phyloP scores from a whole-genome alignment of 768 basidiomycete species.

The Kwoniella mangroviensis region DNA sequence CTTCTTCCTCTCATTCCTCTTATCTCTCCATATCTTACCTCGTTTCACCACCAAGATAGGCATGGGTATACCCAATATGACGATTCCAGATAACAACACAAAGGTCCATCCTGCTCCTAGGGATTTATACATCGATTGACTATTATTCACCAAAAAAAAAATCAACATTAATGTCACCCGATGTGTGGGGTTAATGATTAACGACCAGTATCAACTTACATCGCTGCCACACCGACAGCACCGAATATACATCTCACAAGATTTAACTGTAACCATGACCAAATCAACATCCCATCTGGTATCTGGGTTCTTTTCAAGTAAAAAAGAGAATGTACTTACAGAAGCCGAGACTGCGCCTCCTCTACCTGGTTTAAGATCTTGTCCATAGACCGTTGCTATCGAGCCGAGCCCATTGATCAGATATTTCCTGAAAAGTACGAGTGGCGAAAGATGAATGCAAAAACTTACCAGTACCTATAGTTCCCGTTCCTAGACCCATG shows the following conservation, averaged over 20 bases:
- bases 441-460: not conserved
- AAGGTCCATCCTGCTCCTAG: conserved; percentile 54
- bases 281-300: no score
- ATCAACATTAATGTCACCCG: not conserved
- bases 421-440: not conserved
- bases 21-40: conserved; percentile 40
- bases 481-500: conserved; percentile 45
- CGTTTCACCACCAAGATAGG: conserved; percentile 37
- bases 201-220: conserved; percentile 18
- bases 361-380: conserved; percentile 57
- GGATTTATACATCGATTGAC: conserved; percentile 41
- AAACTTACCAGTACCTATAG: conserved; percentile 36
- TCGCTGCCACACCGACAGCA: conserved; percentile 48
- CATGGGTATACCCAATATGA: conserved; percentile 38
- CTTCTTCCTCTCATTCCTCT: conserved; percentile 19
- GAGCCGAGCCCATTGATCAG: not conserved
- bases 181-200: not conserved
- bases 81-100: conserved; percentile 47
- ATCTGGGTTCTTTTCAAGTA: not conserved
- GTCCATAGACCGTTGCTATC: conserved; percentile 46
- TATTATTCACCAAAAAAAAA: not conserved
- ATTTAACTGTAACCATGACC: conserved; percentile 43
- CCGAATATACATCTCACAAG: conserved; percentile 54
- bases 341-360: conserved; percentile 56
- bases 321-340: conserved; percentile 32